Evolutionary conservation across 2,329 filamentous ascomycete species (phyloP), one percentile per base, ranked within the genome.

Genomic region (Neospermospora avenae): DNA sequence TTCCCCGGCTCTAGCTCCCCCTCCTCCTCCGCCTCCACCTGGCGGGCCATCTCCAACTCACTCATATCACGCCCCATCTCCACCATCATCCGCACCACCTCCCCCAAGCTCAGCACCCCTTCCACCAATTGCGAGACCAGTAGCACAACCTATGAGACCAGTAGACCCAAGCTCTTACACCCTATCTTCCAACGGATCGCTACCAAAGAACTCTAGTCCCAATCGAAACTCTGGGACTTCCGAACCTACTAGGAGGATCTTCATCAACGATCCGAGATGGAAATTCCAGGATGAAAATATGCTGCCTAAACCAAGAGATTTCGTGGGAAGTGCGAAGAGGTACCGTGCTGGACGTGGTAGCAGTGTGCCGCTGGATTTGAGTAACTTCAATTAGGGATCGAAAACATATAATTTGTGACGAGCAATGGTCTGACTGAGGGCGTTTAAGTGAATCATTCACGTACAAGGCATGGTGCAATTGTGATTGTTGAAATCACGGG

Each of bases 331-430:
- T 3, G 77, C 82, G 20, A 92, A 89, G 73, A 86, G 85, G 72
- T 99, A 98, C 75, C 82, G 93, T 64, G 95, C 95, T 37, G 95
- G 95, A 8, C 84, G 93, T 72, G 93, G 92, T 34, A 97, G 92
- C 77, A 97, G 90, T 78, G 93, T 98, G 67, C 95, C 95, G 31
- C 78, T 98, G 68, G 91, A 98, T 78, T 75, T 99, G 71, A 84
- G 80, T 66, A 79, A 81, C 52, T 73, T 70, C 42, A 57, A 68
- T 46, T 72, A 48, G 58, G 52, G 35, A 42, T 37, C 11, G 37
- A 55, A 24, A 14, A 20, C 24, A 5, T 16, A 20, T 8, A 46
- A 14, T 18, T 3, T 52, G n/a, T 18, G 24, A 45, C n/a, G 20
- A 20, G 41, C n/a, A 16, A 3, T 25, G 39, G 14, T 41, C n/a